Conservation (phyloP, 306 rosid species). For the Vigna hirtella region DNA sequence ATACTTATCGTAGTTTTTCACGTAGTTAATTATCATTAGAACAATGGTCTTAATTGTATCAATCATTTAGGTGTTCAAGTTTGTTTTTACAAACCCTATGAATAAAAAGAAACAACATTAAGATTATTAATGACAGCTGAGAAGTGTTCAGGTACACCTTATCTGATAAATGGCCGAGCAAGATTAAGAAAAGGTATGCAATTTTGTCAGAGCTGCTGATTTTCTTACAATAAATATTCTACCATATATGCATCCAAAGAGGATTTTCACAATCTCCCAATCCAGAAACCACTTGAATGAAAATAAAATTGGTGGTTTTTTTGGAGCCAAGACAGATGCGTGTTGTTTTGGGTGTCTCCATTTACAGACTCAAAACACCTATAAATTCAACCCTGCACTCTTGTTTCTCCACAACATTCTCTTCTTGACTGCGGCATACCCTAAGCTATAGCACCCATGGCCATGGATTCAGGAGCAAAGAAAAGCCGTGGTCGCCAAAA, state of each 20-base stretch:
- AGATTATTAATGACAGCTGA: background rate
- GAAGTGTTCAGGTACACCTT: background rate
- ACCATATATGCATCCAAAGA: constrained; percentile 9
- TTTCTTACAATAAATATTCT: background rate
- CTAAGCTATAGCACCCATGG: background rate
- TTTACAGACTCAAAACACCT: background rate
- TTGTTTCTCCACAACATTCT: background rate
- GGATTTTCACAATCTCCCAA: constrained; percentile 2
- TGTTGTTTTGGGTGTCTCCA: background rate
- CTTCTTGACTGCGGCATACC: background rate
- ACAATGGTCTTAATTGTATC: too few relatives aligned
- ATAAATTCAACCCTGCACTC: constrained; percentile 26
- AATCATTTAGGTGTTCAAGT: too few relatives aligned
- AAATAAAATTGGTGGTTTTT: background rate
- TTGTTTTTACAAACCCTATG: background rate
- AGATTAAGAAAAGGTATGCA: background rate
- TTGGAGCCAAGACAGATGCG: background rate
- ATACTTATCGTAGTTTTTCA: too few relatives aligned
- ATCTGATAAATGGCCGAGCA: background rate
- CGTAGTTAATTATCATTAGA: too few relatives aligned
- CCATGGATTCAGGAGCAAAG: constrained; percentile 22
- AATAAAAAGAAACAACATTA: too few relatives aligned
- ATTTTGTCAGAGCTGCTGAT: too few relatives aligned
- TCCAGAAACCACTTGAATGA: constrained; percentile 1
- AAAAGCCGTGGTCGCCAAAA: constrained; percentile 45